Evolutionary conservation across 2,329 filamentous ascomycete species (phyloP), one percentile per base, ranked within the genome.

Genomic region (Myriosclerotinia curreyana): DNA sequence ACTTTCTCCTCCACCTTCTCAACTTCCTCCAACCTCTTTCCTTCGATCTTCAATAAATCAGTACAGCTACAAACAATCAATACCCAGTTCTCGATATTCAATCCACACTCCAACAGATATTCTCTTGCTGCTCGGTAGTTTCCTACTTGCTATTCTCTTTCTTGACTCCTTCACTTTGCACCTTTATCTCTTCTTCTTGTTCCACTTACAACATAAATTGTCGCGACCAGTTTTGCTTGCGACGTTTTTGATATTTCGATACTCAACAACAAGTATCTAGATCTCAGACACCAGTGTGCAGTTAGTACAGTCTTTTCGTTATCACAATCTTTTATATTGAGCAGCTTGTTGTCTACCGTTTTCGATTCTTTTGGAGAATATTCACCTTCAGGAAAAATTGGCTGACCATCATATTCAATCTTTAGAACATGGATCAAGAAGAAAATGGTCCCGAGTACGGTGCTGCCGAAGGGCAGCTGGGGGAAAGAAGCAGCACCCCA

Each of bases 41-140:
- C 44, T 59, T 59, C n/a, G 42, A 48, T 36, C n/a, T 38, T 28
- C 8, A 36, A 36, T n/a, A 59, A 59, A 38, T 59, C 55, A 59
- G 36, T 38, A 59, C 42, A 55, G 8, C 5, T 5, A 25, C 9
- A 17, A 36, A 36, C 31, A 59, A 59, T 38, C 55, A 36, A 58
- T 48, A 48, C 14, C 28, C 36, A 22, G 7, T 7, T 48, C 20
- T 25, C 15, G 4, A 48, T 31, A 58, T 12, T 22, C 20, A 48
- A 58, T 25, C 44, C n/a, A 59, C 34, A 7, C 25, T 48, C n/a
- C n/a, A 17, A 25, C 8, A 59, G n/a, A 48, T 49, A 59, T 49
- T 48, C 22, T 48, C 54, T 46, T 48, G 28, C 48, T 58, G 20
- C 48, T 58, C 42, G 7, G 28, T 58, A 34, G 20, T 58, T 31